These are phyloP conservation scores for Sanghuangporus sanghuang DNA, from an alignment of 1,284 basidiomycete genomes.

Conservation along the genomic window DNA sequence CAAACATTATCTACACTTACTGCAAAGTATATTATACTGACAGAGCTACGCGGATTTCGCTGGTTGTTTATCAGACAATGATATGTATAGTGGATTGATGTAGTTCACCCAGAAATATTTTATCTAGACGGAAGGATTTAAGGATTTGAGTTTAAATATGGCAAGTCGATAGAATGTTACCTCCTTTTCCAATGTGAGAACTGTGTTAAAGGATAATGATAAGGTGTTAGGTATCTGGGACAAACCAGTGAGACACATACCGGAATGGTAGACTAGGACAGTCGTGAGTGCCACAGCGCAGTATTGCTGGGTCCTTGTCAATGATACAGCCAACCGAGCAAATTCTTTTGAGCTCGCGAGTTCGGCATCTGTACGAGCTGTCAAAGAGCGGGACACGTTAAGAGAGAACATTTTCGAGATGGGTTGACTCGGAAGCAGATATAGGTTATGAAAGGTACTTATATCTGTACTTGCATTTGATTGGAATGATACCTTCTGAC, in stretches of 20 bases:
- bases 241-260: not conserved
- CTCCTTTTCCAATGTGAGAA: not conserved
- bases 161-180: not conserved
- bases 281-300: not conserved
- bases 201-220: not conserved
- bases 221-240: not conserved
- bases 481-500: too few relatives aligned
- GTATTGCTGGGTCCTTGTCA: not conserved
- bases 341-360: not conserved
- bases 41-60: not conserved
- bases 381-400: too few relatives aligned
- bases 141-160: not conserved
- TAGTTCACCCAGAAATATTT: not conserved
- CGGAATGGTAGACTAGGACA: not conserved
- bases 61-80: not conserved
- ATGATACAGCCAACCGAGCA: not conserved
- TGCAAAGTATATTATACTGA: not conserved
- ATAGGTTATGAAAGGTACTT: too few relatives aligned
- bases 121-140: not conserved
- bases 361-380: not conserved
- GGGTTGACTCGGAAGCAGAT: too few relatives aligned
- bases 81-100: not conserved
- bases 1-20: not conserved
- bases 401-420: too few relatives aligned
- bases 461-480: too few relatives aligned